Base-by-base conservation (phyloP, 192 early-diverging fungal genomes). In the Bifiguratus adelaidae region DNA sequence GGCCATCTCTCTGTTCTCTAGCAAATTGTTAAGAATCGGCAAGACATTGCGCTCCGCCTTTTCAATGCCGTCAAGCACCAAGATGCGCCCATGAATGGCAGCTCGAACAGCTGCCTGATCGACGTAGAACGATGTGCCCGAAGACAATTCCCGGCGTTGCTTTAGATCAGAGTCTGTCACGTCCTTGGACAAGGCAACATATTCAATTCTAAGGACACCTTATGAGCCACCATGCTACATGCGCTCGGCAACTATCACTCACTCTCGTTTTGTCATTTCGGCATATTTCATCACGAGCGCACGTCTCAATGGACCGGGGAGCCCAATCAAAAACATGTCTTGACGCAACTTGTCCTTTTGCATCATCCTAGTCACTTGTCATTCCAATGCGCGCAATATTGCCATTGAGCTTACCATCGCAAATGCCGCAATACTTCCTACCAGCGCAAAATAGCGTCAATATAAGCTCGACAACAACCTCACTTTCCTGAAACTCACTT, bases 1-100 rank as follows among this genome's bases (percentile, higher is more conserved):
- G 20, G 66, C 64, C 85, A 91, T 88, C 63, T 91, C 88, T 47
- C 88, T 59, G 53, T 91, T 91, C 53, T 91, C 88, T 28, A 91
- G 52, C 53, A 91, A 55, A 55, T 91, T 91, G 55, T 91, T 91
- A 37, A 91, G 58, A 19, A 91, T 77, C 4, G 88, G 88, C 22
- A 91, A 55, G 1, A 91, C 84, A 56, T 91, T 91, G 15, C 88
- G 71, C 41, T 91, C 88, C 0, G 85, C 84, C 47, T 88, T 88
- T 57, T 88, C 76, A 52, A 85, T 77, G 21, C 78, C 78, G 47
- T 81, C 78, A 45, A 81, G 53, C 6, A 81, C 71, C 21, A 81
- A 33, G 41, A 81, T 73, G 36, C 63, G 58, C 28, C 62, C 81
- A 47, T 81, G 67, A 43, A 70, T 87, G 22, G 80, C 75, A 24